phyloP scores from a whole-genome alignment of 768 basidiomycete genomes.

The Collybia mongolica region DNA sequence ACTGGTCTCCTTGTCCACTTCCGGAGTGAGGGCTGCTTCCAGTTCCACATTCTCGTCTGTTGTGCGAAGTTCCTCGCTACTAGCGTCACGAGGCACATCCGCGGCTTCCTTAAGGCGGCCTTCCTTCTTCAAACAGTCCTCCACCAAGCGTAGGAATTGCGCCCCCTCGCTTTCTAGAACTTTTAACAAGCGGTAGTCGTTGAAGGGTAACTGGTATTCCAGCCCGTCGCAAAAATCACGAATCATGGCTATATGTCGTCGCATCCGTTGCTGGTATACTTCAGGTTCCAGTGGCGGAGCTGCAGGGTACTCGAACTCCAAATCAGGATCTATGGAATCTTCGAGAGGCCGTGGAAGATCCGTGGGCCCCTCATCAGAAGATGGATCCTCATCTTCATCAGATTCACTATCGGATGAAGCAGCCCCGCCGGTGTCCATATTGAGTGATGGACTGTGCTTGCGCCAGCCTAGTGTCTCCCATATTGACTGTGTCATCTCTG shows the following conservation, averaged over 20 bases:
- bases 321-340: background rate
- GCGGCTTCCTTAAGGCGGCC: constrained; percentile 21
- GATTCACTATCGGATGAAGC: constrained; percentile 7
- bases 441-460: background rate
- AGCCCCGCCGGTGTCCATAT: background rate
- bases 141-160: constrained; percentile 35
- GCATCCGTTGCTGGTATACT: constrained; percentile 35
- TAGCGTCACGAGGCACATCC: no score
- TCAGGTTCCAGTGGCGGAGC: constrained; percentile 14
- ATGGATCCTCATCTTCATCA: constrained; percentile 8
- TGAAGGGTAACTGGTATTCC: constrained; percentile 46
- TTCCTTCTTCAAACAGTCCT: constrained; percentile 39
- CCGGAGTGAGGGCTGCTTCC: no score
- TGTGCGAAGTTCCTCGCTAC: no score
- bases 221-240: constrained; percentile 44
- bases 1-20: no score
- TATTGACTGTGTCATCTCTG: constrained; percentile 33
- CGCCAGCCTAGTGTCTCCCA: constrained; percentile 30
- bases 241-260: constrained; percentile 38
- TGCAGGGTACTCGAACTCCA: background rate
- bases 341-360: background rate
- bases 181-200: constrained; percentile 41
- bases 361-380: background rate
- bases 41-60: no score
- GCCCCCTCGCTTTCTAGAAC: constrained; percentile 40